Conservation (phyloP, 768 basidiomycete genomes). For the Boletus vermiculosoides region DNA sequence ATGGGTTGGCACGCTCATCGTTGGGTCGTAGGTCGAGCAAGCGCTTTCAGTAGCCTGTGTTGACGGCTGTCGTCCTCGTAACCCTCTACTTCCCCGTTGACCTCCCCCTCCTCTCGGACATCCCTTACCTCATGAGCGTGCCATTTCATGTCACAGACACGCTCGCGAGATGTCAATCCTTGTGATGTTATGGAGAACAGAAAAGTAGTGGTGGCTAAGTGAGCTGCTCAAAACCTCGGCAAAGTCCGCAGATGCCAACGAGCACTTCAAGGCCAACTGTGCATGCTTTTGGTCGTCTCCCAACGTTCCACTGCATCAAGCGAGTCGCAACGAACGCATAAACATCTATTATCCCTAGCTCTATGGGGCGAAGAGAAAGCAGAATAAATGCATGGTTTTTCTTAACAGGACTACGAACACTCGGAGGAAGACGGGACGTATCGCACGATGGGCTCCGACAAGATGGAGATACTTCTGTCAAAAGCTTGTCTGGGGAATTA, state of each 20-base stretch:
- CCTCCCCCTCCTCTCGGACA: conserved; percentile 7
- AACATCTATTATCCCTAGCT: neutral
- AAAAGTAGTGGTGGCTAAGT: too few relatives aligned
- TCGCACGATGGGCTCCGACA: neutral
- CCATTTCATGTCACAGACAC: conserved; percentile 28
- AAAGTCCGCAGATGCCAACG: too few relatives aligned
- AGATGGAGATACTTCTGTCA: neutral
- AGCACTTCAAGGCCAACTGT: too few relatives aligned
- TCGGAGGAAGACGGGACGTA: neutral
- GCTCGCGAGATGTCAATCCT: conserved; percentile 45
- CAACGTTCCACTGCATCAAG: neutral
- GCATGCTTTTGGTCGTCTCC: neutral
- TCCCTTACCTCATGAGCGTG: neutral
- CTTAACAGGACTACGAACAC: neutral
- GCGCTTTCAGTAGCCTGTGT: conserved; percentile 12
- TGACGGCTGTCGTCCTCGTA: conserved; percentile 14
- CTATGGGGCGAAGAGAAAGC: neutral
- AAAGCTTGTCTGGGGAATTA: neutral
- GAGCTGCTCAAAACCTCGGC: too few relatives aligned
- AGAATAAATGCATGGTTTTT: neutral
- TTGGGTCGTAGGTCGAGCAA: conserved; percentile 5
- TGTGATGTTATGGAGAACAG: conserved; percentile 16
- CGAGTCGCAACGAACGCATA: neutral
- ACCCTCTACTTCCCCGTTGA: conserved; percentile 15
- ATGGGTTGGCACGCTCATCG: neutral